A percentile compares a stretch with the other conserved stretches of the same genome.
These are phyloP conservation scores for Aspergillus ibericus DNA, from an alignment of 2,329 filamentous ascomycete genomes.

Conservation along the genomic window DNA sequence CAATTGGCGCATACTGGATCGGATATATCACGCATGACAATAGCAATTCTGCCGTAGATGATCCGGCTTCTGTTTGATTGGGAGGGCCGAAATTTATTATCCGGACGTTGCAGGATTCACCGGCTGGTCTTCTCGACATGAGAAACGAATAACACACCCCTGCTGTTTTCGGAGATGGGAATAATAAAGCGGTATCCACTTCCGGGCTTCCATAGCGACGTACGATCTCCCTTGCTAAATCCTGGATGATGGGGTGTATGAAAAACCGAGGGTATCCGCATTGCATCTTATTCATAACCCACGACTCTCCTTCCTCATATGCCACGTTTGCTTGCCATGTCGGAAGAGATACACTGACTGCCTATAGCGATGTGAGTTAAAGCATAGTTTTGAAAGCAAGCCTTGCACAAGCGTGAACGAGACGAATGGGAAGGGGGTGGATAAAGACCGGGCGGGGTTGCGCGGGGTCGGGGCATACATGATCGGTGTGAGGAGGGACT, in stretches of 20 bases:
- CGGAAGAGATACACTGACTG: conserved; percentile 91
- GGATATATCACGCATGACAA: conserved; percentile 73
- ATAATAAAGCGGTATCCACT: conserved; percentile 71
- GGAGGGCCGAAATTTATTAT: conserved; percentile 53
- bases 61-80: conserved; percentile 64
- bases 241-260: conserved; percentile 78
- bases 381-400: not conserved
- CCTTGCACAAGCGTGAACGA: not conserved
- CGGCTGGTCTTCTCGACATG: conserved; percentile 36
- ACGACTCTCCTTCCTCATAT: conserved; percentile 88
- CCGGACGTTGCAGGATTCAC: conserved; percentile 52
- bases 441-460: conserved; percentile 16
- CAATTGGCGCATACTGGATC: conserved; percentile 64
- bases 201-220: conserved; percentile 56
- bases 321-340: conserved; percentile 89
- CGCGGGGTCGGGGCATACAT: conserved; percentile 57
- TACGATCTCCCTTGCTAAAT: conserved; percentile 68
- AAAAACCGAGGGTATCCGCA: conserved; percentile 96
- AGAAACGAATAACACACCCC: conserved; percentile 74
- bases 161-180: conserved; percentile 72
- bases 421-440: not conserved
- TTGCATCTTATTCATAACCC: conserved; percentile 81
- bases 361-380: conserved; percentile 54
- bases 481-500: conserved; percentile 74
- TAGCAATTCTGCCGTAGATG: conserved; percentile 57